Evolutionary conservation across 2,329 filamentous ascomycete species (phyloP).

Genomic region (Cladophialophora immunda): DNA sequence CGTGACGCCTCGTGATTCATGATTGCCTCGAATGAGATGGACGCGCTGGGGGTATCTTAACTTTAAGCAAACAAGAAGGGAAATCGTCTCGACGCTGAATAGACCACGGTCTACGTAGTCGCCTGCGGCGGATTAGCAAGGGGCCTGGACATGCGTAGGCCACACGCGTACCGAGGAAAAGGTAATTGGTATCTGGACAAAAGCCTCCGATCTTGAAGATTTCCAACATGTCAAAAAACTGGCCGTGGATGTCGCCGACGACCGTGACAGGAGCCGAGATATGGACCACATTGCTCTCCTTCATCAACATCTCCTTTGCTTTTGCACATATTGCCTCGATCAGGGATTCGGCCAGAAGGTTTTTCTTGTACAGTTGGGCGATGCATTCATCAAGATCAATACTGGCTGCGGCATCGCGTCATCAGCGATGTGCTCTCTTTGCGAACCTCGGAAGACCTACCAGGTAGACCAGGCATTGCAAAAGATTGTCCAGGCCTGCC

Average conservation of each 20-base stretch:
- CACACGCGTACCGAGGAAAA: conserved; percentile 79
- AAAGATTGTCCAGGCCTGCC: conserved; percentile 1
- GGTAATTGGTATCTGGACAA: conserved; percentile 97
- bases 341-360: conserved; percentile 94
- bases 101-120: conserved; percentile 98
- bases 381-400: conserved; percentile 99
- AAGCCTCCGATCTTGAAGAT: conserved; percentile 98
- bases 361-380: conserved; percentile 93
- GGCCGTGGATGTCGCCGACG: conserved; percentile 97
- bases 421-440: background rate
- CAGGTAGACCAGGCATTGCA: conserved; percentile 40
- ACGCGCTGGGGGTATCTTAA: conserved; percentile 95
- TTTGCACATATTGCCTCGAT: conserved; percentile 99
- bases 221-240: conserved; percentile 99
- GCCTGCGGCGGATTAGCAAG: conserved; percentile 59
- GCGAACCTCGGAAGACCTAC: conserved; percentile 20
- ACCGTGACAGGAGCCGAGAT: conserved; percentile 95
- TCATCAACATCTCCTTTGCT: conserved; percentile 98
- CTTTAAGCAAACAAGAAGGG: conserved; percentile 95
- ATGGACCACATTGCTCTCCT: conserved; percentile 99
- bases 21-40: conserved; percentile 95
- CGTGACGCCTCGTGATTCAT: conserved; percentile 96
- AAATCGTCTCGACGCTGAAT: conserved; percentile 99
- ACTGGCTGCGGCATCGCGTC: conserved; percentile 68
- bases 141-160: background rate